Evolutionary conservation across 2,329 filamentous ascomycete genomes (phyloP).

Genomic region (Colletotrichum tabaci): DNA sequence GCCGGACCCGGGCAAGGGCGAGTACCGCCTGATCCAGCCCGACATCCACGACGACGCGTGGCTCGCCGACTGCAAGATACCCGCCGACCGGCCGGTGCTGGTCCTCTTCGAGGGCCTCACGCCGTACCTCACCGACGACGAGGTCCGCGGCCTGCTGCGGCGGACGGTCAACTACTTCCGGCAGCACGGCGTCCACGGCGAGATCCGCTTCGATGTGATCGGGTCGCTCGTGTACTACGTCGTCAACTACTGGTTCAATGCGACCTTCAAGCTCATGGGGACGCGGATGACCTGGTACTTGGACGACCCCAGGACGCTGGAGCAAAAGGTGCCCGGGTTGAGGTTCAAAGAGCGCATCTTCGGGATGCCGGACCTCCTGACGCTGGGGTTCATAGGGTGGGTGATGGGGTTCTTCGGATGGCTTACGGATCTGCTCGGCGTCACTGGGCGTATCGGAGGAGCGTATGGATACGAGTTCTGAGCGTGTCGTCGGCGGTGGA

Average conservation of each 20-base stretch:
- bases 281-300: conserved; percentile 27
- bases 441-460: conserved; percentile 12
- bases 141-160: conserved; percentile 45
- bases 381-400: conserved; percentile 13
- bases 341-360: conserved; percentile 31
- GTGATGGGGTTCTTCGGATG: conserved; percentile 23
- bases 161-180: conserved; percentile 47
- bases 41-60: conserved; percentile 49
- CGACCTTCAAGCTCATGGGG: conserved; percentile 26
- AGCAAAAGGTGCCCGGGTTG: conserved; percentile 21
- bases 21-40: conserved; percentile 47
- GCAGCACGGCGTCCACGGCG: conserved; percentile 45
- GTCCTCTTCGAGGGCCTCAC: conserved; percentile 52
- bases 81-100: conserved; percentile 50
- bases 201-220: conserved; percentile 33
- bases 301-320: conserved; percentile 18
- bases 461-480: conserved; percentile 33
- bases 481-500: background rate
- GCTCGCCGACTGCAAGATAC: conserved; percentile 47
- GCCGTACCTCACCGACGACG: conserved; percentile 49
- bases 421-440: conserved; percentile 15
- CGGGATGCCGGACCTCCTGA: conserved; percentile 3
- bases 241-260: conserved; percentile 11
- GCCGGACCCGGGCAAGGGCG: conserved; percentile 21
- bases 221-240: conserved; percentile 13